These are phyloP conservation scores for Penicillium sp. DNA, from an alignment of 2,329 filamentous ascomycete genomes.

Conservation along the genomic window DNA sequence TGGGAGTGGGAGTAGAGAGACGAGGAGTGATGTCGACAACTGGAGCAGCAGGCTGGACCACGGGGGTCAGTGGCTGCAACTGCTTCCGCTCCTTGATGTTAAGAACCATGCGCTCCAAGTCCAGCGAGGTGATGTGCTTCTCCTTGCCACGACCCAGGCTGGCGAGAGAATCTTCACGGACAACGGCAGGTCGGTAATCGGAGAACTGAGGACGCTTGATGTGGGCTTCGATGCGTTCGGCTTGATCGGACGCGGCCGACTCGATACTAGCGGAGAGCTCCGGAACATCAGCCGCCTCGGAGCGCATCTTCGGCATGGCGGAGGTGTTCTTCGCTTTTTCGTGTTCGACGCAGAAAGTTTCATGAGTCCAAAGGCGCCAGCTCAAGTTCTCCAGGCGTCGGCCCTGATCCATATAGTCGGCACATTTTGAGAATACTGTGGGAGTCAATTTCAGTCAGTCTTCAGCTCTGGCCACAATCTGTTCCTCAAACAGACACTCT, in stretches of 20 bases:
- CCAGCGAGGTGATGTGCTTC: constrained; percentile 89
- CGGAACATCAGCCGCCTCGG: constrained; percentile 62
- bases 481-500: not conserved
- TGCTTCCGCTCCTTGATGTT: constrained; percentile 85
- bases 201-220: constrained; percentile 67
- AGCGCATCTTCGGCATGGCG: constrained; percentile 56
- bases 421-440: constrained; percentile 89
- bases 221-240: constrained; percentile 56
- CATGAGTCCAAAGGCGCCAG: constrained; percentile 93
- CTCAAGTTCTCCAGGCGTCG: constrained; percentile 91
- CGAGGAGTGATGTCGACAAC: constrained; percentile 53
- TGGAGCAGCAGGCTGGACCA: constrained; percentile 48
- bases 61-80: constrained; percentile 62
- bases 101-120: constrained; percentile 91
- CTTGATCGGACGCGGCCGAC: constrained; percentile 71
- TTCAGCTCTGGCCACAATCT: not conserved
- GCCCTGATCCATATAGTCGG: constrained; percentile 91
- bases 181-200: constrained; percentile 63
- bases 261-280: constrained; percentile 80
- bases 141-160: constrained; percentile 76
- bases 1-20: constrained; percentile 49
- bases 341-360: constrained; percentile 87
- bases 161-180: constrained; percentile 61
- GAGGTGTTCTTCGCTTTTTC: constrained; percentile 58
- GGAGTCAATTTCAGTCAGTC: constrained; percentile 30